Evolutionary conservation across 2,329 filamentous ascomycete species (phyloP).

Genomic region (Scedosporium minutisporum): DNA sequence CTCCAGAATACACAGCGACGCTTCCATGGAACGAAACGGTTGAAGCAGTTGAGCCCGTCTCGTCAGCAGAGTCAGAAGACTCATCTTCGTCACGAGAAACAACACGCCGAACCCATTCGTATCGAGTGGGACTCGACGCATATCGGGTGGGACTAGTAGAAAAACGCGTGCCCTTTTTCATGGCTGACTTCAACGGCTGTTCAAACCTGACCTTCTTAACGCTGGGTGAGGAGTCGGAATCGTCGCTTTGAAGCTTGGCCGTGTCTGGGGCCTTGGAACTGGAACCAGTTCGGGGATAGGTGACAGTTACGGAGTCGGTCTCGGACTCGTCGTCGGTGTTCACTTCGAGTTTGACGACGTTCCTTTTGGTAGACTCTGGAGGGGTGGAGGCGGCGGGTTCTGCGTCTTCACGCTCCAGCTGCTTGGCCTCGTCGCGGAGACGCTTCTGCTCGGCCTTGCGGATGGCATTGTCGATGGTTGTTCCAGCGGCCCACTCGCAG

Average conservation of each 20-base stretch:
- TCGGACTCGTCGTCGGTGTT: constrained; percentile 43
- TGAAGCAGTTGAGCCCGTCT: constrained; percentile 10
- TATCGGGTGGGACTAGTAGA: background rate
- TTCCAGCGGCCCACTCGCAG: constrained; percentile 32
- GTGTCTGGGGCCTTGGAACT: constrained; percentile 1
- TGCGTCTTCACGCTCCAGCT: constrained; percentile 10
- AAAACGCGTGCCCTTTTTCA: constrained; percentile 22
- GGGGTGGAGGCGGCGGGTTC: constrained; percentile 4
- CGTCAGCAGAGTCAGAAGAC: constrained; percentile 11
- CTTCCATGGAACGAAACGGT: background rate
- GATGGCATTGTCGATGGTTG: constrained; percentile 21
- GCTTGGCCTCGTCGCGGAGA: background rate
- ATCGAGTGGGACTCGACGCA: background rate
- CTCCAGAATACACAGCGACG: background rate
- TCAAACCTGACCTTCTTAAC: constrained; percentile 36
- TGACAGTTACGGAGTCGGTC: constrained; percentile 36
- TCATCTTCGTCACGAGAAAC: background rate
- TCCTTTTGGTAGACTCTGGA: constrained; percentile 10
- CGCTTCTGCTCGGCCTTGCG: constrained; percentile 15
- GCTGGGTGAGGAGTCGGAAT: constrained; percentile 9
- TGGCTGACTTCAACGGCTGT: constrained; percentile 23
- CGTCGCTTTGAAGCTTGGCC: background rate
- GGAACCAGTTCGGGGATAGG: constrained; percentile 29
- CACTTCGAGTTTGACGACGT: constrained; percentile 30
- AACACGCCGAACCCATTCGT: no score